These are phyloP conservation scores for Planoprotostelium fungivorum DNA, from an alignment of 78 protist species.

Conservation along the genomic window DNA sequence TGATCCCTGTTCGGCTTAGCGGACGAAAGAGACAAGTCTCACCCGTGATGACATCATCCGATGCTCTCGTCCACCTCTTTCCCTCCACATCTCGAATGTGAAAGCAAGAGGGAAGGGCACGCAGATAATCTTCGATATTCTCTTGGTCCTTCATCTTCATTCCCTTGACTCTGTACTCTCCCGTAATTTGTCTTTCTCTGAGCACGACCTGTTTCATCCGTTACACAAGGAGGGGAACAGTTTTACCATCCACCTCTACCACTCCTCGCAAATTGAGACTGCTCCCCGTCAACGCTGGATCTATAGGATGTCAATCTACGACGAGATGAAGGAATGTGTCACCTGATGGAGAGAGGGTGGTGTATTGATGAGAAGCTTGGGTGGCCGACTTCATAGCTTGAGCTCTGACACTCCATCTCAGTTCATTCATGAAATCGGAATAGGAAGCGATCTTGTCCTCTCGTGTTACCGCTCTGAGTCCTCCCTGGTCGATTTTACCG, in stretches of 20 bases:
- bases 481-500: background rate
- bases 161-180: background rate
- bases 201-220: background rate
- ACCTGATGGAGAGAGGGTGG: background rate
- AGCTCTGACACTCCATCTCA: background rate
- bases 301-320: background rate
- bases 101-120: background rate
- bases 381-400: background rate
- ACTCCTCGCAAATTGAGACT: background rate
- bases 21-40: background rate
- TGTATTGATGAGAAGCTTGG: background rate
- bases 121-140: background rate
- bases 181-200: background rate
- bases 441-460: background rate
- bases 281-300: background rate
- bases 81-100: background rate
- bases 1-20: background rate
- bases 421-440: background rate
- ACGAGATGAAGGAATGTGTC: background rate
- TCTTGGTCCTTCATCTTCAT: background rate
- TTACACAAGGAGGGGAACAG: background rate
- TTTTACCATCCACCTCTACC: background rate
- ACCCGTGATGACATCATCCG: background rate
- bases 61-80: background rate
- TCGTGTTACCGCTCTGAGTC: background rate